Conservation (phyloP, 768 basidiomycete species). For the Boletus vinaceobasis region DNA sequence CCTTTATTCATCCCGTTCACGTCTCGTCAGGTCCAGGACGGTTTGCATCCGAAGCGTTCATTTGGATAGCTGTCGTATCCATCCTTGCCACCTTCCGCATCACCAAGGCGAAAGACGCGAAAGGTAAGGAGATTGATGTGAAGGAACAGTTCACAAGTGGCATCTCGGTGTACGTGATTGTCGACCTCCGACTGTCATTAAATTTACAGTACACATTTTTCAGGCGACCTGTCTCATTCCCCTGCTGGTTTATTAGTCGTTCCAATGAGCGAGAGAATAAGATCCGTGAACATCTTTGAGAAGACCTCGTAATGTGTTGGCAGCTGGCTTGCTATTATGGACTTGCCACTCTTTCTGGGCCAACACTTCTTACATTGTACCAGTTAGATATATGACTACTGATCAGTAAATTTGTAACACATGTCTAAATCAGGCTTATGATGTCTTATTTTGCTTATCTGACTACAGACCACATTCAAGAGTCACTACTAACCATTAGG, state of each 20-base stretch:
- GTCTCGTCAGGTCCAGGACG: conserved; percentile 16
- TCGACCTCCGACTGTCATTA: background rate
- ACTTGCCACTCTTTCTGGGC: no score
- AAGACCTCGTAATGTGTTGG: no score
- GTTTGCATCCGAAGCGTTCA: conserved; percentile 19
- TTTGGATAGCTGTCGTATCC: conserved; percentile 22
- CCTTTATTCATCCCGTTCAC: background rate
- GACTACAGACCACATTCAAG: no score
- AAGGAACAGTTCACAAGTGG: conserved; percentile 22
- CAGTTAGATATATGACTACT: conserved; percentile 11
- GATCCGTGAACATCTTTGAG: conserved; percentile 5
- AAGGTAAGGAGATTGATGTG: conserved; percentile 20
- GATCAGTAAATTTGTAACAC: no score
- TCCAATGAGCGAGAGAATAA: conserved; percentile 3
- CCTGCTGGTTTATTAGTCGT: conserved; percentile 23
- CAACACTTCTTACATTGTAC: conserved; percentile 1
- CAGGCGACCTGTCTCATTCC: conserved; percentile 22
- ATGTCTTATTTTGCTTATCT: no score
- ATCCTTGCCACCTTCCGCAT: conserved; percentile 23
- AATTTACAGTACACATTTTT: background rate
- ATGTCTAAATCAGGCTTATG: no score
- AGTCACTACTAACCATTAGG: no score
- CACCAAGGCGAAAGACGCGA: conserved; percentile 20
- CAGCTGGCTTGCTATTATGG: background rate
- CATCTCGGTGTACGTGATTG: conserved; percentile 16